These are phyloP conservation scores for Apostasia shenzhenica DNA, from an alignment of 106 monocot species.

Conservation along the genomic window DNA sequence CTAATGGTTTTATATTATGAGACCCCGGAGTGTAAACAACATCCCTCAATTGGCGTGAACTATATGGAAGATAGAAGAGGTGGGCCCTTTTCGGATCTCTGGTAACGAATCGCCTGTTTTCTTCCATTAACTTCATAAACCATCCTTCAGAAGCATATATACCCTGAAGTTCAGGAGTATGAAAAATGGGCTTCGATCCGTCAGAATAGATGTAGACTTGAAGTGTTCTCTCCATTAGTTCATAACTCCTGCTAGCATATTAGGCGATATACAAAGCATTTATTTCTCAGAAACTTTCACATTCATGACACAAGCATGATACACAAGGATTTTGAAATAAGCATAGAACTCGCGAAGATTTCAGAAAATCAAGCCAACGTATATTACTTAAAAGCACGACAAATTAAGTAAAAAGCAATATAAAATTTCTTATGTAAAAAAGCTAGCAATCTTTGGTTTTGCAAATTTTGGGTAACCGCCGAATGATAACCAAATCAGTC, in stretches of 20 bases:
- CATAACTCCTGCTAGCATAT: slow-evolving; percentile 48
- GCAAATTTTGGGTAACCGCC: too few species aligned
- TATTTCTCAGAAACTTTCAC: too few species aligned
- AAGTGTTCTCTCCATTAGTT: slow-evolving; percentile 81
- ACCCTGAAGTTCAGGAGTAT: slow-evolving; percentile 26
- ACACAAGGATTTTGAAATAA: too few species aligned
- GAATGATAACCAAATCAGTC: too few species aligned
- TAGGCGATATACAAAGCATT: neutral
- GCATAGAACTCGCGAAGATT: too few species aligned
- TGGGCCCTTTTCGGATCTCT: slow-evolving; percentile 33
- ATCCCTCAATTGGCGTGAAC: slow-evolving; percentile 30
- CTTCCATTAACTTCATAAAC: slow-evolving; percentile 30
- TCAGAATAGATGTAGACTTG: slow-evolving; percentile 44
- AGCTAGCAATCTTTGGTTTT: too few species aligned
- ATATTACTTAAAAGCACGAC: too few species aligned
- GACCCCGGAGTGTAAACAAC: slow-evolving; percentile 30
- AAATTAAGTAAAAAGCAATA: too few species aligned
- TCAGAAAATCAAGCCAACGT: too few species aligned
- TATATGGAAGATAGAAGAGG: slow-evolving; percentile 54
- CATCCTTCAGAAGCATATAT: slow-evolving; percentile 51
- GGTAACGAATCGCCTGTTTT: slow-evolving; percentile 20
- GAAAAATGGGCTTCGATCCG: slow-evolving; percentile 47
- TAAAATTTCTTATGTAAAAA: too few species aligned
- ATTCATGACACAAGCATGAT: too few species aligned
- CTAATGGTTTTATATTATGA: slow-evolving; percentile 23